A percentile compares a stretch with the other conserved stretches of the same genome.
These are phyloP conservation scores for Penicillium glabrum DNA, from an alignment of 2,329 filamentous ascomycete genomes.

Conservation along the genomic window DNA sequence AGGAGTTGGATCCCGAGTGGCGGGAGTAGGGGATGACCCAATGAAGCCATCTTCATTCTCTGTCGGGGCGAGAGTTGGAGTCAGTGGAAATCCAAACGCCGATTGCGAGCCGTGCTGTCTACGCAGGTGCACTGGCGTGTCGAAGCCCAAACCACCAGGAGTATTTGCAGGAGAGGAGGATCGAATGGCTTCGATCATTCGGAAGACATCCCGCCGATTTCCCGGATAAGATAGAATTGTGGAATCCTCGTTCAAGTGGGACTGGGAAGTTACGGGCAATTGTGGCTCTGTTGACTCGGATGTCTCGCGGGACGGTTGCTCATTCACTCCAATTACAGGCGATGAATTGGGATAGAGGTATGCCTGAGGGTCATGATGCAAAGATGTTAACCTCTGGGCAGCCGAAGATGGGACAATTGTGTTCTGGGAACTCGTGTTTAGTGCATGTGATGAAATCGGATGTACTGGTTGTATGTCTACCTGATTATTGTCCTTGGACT, in stretches of 20 bases:
- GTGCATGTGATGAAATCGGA: neutral
- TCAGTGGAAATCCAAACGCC: conserved; percentile 34
- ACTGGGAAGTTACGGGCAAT: conserved; percentile 34
- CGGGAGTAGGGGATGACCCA: conserved; percentile 55
- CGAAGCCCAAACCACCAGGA: conserved; percentile 26
- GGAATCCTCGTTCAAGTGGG: conserved; percentile 55
- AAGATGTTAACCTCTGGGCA: neutral
- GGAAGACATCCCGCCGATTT: conserved; percentile 63
- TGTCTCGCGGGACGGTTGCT: conserved; percentile 18
- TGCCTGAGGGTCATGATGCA: neutral
- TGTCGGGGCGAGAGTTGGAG: conserved; percentile 43
- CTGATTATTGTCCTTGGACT: neutral
- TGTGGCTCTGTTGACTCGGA: conserved; percentile 32
- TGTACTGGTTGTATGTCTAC: neutral
- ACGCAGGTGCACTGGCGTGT: conserved; percentile 31
- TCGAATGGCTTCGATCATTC: conserved; percentile 67
- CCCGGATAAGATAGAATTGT: conserved; percentile 67
- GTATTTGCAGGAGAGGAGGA: conserved; percentile 44
- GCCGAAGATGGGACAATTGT: neutral
- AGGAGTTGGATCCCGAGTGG: conserved; percentile 35
- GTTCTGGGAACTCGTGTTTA: neutral
- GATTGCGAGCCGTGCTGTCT: conserved; percentile 25
- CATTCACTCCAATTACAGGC: conserved; percentile 21
- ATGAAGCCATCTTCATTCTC: conserved; percentile 48
- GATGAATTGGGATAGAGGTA: conserved; percentile 27